phyloP scores from a whole-genome alignment of 192 early-diverging fungal genomes.

The Kappamyces sp. region DNA sequence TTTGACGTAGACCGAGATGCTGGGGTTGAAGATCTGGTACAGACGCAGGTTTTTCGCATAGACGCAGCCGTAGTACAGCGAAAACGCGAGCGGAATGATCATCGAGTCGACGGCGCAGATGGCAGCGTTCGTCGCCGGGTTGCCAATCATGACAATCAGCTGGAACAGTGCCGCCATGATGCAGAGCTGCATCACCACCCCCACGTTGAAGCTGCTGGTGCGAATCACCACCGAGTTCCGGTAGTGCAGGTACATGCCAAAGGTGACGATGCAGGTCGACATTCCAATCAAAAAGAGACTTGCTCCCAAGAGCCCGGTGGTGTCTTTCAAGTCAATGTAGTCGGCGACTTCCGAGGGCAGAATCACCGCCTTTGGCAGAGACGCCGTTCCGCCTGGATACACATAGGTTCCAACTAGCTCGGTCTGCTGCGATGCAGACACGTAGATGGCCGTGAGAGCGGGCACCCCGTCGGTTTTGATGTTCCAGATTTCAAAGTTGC shows the following conservation, averaged over 20 bases:
- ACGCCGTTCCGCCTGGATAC: slow-evolving; percentile 10
- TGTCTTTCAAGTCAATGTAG: background rate
- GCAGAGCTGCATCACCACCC: slow-evolving; percentile 10
- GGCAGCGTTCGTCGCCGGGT: background rate
- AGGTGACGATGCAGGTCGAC: background rate
- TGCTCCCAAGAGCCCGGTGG: background rate
- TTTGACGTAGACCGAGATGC: background rate
- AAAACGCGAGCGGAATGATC: slow-evolving; percentile 5
- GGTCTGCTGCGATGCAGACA: background rate
- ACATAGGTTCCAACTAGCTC: background rate
- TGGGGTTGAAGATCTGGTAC: background rate
- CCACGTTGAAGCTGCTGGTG: background rate
- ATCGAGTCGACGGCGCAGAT: background rate
- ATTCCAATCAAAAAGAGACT: slow-evolving; percentile 1
- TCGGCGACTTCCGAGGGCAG: background rate
- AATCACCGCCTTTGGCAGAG: background rate
- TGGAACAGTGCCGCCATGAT: background rate
- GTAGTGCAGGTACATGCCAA: background rate
- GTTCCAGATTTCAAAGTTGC: slow-evolving; percentile 9
- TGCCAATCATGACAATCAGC: slow-evolving; percentile 7
- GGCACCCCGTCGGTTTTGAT: slow-evolving; percentile 3
- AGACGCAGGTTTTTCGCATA: slow-evolving; percentile 9
- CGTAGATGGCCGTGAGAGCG: background rate
- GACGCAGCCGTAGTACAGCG: slow-evolving; percentile 11
- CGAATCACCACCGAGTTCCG: background rate